These are phyloP conservation scores for Malus hybrid DNA, from an alignment of 331 rosid species.

Conservation along the genomic window DNA sequence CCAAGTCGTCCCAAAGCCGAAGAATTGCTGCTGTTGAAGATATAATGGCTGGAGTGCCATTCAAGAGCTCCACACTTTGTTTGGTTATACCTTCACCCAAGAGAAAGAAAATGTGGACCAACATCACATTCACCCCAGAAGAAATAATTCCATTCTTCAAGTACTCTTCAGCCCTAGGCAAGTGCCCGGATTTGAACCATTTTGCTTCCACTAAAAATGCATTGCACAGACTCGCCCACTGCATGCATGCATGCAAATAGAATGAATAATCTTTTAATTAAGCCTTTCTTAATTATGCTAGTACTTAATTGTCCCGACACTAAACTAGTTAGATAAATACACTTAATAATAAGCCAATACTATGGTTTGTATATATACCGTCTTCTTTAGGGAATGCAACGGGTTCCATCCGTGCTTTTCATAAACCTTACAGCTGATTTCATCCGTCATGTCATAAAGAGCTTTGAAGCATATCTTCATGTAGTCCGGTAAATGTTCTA, in stretches of 20 bases:
- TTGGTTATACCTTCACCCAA: constrained; percentile 27
- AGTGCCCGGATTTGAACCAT: constrained; percentile 36
- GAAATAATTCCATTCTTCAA: constrained; percentile 39
- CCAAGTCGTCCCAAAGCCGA: constrained; percentile 58
- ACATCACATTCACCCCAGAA: constrained; percentile 40
- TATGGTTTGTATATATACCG: constrained; percentile 16
- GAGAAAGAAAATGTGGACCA: constrained; percentile 37
- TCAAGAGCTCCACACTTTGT: constrained; percentile 16
- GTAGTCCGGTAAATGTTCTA: constrained; percentile 32
- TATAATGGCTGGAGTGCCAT: constrained; percentile 24
- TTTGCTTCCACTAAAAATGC: constrained; percentile 54
- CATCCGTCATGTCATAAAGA: constrained; percentile 34
- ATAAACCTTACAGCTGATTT: constrained; percentile 25
- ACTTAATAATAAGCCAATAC: too few relatives aligned
- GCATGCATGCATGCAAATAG: neutral
- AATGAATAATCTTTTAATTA: neutral
- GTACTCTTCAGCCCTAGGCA: constrained; percentile 46
- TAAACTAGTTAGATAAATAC: neutral
- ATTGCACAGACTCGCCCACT: constrained; percentile 44
- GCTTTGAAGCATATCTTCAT: constrained; percentile 42
- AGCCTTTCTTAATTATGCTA: neutral
- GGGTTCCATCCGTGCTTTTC: constrained; percentile 51
- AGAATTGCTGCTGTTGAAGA: constrained; percentile 33
- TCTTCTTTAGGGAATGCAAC: constrained; percentile 17
- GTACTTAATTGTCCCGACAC: neutral